These are phyloP conservation scores for Jackrogersella minutella DNA, from an alignment of 495 filamentous ascomycete species.

Conservation along the genomic window DNA sequence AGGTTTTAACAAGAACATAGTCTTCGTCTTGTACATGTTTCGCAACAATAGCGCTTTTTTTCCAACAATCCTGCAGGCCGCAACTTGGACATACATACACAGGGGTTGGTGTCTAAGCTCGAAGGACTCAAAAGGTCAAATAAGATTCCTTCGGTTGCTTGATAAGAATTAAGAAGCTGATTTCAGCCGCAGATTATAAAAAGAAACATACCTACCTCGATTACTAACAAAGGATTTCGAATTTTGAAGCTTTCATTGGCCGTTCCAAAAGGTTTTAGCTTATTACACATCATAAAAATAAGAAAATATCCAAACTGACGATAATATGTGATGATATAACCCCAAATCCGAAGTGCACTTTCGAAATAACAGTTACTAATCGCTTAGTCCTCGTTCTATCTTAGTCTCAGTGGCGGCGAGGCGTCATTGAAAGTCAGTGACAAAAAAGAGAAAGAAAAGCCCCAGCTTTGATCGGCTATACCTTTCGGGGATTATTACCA, in stretches of 20 bases:
- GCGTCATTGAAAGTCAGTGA: background rate
- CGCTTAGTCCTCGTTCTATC: constrained; percentile 7
- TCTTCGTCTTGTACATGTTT: background rate
- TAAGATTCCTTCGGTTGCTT: background rate
- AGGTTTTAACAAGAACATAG: background rate
- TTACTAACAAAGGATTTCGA: background rate
- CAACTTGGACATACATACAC: background rate
- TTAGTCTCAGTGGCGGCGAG: background rate
- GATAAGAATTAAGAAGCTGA: constrained; percentile 3
- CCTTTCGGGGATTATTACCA: too few species aligned
- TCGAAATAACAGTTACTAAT: background rate
- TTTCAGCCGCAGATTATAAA: constrained; percentile 33
- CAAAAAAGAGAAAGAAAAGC: too few species aligned
- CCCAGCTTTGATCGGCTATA: too few species aligned
- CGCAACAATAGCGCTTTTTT: background rate
- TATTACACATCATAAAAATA: background rate
- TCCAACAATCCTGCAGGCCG: background rate
- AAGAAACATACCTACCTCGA: constrained; percentile 13
- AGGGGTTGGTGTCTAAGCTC: background rate
- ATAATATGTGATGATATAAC: background rate
- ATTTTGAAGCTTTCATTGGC: too few species aligned
- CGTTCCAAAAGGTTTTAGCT: background rate
- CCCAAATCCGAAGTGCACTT: background rate
- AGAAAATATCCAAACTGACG: too few species aligned
- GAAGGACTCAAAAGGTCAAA: background rate